Conservation (phyloP, 176 grass and related monocot species). For the Guadua angustifolia region DNA sequence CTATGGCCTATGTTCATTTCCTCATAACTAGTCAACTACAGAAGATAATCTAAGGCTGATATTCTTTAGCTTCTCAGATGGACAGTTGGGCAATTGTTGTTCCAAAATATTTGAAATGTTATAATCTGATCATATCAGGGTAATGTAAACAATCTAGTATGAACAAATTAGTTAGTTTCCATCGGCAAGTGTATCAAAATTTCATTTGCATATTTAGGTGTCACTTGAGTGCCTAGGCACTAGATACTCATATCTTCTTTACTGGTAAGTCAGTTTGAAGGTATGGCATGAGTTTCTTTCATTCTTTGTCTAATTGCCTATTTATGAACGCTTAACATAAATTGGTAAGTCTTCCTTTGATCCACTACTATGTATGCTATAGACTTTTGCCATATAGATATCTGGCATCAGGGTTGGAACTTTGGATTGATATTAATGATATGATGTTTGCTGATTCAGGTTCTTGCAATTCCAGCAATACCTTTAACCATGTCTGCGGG, state of each 20-base stretch:
- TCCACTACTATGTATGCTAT: background rate
- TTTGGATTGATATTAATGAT: conserved; percentile 18
- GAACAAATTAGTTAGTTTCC: background rate
- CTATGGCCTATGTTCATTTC: background rate
- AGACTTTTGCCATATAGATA: conserved; percentile 6
- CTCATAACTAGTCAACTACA: conserved; percentile 5
- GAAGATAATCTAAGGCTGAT: background rate
- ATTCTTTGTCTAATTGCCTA: background rate
- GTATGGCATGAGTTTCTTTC: background rate
- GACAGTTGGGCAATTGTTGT: background rate
- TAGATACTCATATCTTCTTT: background rate
- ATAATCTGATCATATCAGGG: background rate
- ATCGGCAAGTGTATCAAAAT: background rate
- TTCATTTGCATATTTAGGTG: background rate
- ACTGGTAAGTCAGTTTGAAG: background rate
- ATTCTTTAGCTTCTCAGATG: background rate
- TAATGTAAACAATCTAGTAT: background rate
- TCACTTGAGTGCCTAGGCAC: conserved; percentile 16
- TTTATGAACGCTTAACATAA: background rate
- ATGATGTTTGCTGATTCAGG: conserved; percentile 49
- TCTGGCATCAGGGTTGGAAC: conserved; percentile 19
- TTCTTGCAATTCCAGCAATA: conserved; percentile 96
- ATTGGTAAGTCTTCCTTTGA: background rate
- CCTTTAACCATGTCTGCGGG: conserved; percentile 97
- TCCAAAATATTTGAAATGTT: conserved; percentile 11